Conservation (phyloP, 148 eudicot species). For the Rhododendron molle region DNA sequence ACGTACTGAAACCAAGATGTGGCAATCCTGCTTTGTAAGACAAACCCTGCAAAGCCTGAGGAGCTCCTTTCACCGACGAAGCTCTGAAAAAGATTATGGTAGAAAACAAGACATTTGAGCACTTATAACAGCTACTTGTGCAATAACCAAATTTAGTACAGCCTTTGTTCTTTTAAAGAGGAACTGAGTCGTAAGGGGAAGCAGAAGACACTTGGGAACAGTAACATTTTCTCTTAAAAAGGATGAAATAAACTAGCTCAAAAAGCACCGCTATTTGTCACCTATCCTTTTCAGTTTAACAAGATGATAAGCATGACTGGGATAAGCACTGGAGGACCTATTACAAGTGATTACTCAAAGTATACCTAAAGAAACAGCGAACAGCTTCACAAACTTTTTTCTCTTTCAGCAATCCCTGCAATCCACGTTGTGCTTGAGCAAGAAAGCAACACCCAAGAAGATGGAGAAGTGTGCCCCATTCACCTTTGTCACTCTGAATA, state of each 20-base stretch:
- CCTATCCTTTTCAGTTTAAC: neutral
- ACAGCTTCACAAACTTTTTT: conserved; percentile 77
- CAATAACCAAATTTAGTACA: neutral
- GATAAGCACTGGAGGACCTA: neutral
- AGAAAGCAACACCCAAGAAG: conserved; percentile 90
- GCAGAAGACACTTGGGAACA: neutral
- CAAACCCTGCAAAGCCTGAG: conserved; percentile 59
- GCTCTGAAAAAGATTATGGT: conserved; percentile 44
- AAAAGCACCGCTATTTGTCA: neutral
- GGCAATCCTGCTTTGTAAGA: conserved; percentile 63
- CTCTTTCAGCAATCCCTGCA: conserved; percentile 41
- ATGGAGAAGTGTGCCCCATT: conserved; percentile 69
- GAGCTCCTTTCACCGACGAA: conserved; percentile 75
- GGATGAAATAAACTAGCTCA: neutral
- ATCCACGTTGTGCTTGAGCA: conserved; percentile 64
- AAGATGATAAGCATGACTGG: neutral
- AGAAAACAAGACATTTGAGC: conserved; percentile 13
- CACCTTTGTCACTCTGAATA: conserved; percentile 63
- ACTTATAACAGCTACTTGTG: neutral
- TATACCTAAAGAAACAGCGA: conserved; percentile 90
- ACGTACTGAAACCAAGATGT: conserved; percentile 57
- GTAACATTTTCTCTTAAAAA: neutral
- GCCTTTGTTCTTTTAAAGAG: neutral
- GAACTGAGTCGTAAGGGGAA: neutral
- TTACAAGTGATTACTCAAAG: neutral